Percentiles rank a stretch among this genome's conserved stretches.
These are phyloP conservation scores for Vaccinium vitisidaea DNA, from an alignment of 148 eudicot species.

Conservation along the genomic window DNA sequence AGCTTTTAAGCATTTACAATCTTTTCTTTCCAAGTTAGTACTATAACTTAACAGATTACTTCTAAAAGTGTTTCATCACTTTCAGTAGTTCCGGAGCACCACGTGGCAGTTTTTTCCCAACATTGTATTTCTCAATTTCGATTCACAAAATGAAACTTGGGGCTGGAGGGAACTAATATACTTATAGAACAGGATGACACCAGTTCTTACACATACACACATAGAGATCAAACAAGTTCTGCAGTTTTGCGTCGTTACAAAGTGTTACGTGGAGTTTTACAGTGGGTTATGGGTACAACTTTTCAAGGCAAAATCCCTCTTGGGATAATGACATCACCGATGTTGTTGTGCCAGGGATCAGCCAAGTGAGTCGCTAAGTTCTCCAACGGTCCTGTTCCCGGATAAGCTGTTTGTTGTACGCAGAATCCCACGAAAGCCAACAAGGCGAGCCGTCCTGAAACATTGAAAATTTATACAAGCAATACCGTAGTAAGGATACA, in stretches of 20 bases:
- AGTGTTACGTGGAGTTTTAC: not conserved
- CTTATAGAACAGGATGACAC: not conserved
- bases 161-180: not conserved
- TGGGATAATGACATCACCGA: slow-evolving; percentile 83
- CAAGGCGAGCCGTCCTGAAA: slow-evolving; percentile 78
- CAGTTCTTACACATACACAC: not conserved
- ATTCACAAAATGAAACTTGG: not conserved
- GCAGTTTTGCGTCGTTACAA: slow-evolving; percentile 18
- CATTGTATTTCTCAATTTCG: not conserved
- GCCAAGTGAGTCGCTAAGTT: slow-evolving; percentile 99
- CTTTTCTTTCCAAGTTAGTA: not conserved
- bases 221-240: not conserved
- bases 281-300: not conserved
- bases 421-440: slow-evolving; percentile 92
- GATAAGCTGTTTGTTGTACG: slow-evolving; percentile 95
- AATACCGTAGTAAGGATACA: not conserved
- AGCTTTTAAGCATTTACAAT: not conserved
- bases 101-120: not conserved
- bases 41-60: not conserved
- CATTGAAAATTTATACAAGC: not conserved
- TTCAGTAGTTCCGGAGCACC: not conserved
- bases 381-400: slow-evolving; percentile 96
- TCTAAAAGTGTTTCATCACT: not conserved
- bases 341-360: slow-evolving; percentile 99
- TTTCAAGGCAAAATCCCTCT: slow-evolving; percentile 29